Evolutionary conservation across 306 rosid species (phyloP), one percentile per base, ranked within the genome.

Genomic region (Rubus parviflorus): DNA sequence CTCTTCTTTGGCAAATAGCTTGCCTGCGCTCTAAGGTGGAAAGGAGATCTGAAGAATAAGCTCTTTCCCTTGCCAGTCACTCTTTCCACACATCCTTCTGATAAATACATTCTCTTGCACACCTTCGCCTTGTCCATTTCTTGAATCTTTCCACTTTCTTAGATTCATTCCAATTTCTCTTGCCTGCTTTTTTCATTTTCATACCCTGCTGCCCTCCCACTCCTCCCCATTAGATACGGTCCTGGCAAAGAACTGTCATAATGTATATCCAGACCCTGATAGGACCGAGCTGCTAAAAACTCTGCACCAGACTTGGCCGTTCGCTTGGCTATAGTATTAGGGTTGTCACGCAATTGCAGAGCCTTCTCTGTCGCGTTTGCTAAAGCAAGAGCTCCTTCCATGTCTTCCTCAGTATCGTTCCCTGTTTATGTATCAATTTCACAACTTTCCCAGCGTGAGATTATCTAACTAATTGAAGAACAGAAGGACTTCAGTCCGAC

Each of bases 281-380:
- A 94, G 46, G 97, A 89, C 57, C 97, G 86, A 68, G 81, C 48
- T 1, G 87, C 90, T 19, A 94, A 81, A 80, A 86, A 94, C 83
- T 92, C 94, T 12, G 94, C 93, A 77, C 96, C 96, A 62, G 97
- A 90, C 76, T 74, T 87, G 22, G 88, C 93, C 41, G 75, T 80
- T 64, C 89, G 88, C 75, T 87, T 86, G 49, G 72, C 70, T 74
- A 91, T 67, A 73, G 88, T 74, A 75, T 83, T 87, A 8, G 77
- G 53, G 49, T 83, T 86, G 69, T 88, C 86, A 6, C 81, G 89
- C 85, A 94, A 76, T 75, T 86, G 98, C 75, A 94, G 83, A 43
- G 92, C 90, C 86, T 90, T 91, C 81, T 86, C 90, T 25, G 92
- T 85, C 63, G 88, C 88, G 78, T 80, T 86, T 58, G 87, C 94